Conservation (phyloP, 2,329 filamentous ascomycete genomes). For the Colletotrichum sp. region DNA sequence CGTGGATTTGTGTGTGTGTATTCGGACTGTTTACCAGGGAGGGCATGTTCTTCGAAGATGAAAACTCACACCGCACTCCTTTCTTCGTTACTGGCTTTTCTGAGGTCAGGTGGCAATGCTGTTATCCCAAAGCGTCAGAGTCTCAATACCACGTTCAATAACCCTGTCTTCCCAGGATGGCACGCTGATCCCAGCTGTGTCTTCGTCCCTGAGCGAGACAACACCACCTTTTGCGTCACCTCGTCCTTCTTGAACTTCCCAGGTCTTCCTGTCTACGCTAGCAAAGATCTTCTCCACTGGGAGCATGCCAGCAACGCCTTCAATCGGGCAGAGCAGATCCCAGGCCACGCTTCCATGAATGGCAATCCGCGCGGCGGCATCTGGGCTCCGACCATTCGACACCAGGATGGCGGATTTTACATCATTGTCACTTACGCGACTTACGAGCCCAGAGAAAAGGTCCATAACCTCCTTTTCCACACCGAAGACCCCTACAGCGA, state of each 20-base stretch:
- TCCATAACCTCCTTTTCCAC: neutral
- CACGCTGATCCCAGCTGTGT: constrained; percentile 53
- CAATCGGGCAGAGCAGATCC: constrained; percentile 45
- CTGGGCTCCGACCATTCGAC: constrained; percentile 46
- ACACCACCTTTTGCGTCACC: constrained; percentile 54
- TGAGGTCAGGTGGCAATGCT: neutral
- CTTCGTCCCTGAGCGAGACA: constrained; percentile 38
- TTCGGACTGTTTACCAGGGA: neutral
- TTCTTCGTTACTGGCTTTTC: neutral
- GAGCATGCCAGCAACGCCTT: constrained; percentile 32
- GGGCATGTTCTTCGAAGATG: neutral
- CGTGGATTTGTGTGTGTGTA: too few relatives aligned
- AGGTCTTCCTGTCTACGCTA: constrained; percentile 54
- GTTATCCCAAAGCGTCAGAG: accelerated
- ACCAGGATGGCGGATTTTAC: neutral
- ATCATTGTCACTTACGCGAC: neutral
- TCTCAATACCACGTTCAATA: constrained; percentile 31
- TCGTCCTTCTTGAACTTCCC: constrained; percentile 59
- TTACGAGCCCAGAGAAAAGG: neutral
- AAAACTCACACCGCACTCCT: neutral
- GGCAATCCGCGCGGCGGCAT: constrained; percentile 38
- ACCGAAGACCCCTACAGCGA: neutral
- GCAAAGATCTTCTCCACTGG: neutral
- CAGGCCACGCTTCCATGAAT: constrained; percentile 32
- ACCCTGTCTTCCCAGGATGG: constrained; percentile 54